A percentile compares a stretch with the other conserved stretches of the same genome.
Conservation (phyloP, 371 early-diverging fungal genomes). For the Syncephalastrum sp. region DNA sequence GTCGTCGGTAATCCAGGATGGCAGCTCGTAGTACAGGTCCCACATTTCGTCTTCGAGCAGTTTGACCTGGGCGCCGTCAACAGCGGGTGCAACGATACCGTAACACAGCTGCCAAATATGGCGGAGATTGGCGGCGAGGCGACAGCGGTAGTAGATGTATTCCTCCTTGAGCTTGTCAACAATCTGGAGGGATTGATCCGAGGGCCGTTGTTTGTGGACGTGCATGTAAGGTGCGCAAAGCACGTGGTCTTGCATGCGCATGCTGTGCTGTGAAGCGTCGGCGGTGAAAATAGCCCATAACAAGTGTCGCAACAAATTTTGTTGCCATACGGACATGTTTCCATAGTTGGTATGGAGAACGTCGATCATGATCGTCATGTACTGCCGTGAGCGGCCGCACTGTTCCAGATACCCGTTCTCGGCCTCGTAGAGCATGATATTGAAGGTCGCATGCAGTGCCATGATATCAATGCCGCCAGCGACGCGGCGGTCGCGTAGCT, state of each 20-base stretch:
- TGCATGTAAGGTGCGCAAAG: conserved; percentile 20
- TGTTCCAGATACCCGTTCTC: conserved; percentile 23
- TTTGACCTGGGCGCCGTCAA: conserved; percentile 22
- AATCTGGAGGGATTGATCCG: conserved; percentile 17
- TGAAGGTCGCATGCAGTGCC: conserved; percentile 23
- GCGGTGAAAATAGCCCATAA: conserved; percentile 27
- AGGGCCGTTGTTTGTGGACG: conserved; percentile 26
- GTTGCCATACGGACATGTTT: conserved; percentile 27
- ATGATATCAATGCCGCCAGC: conserved; percentile 19
- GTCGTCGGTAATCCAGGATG: conserved; percentile 17
- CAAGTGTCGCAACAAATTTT: conserved; percentile 22
- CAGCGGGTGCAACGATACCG: conserved; percentile 6
- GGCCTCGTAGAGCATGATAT: conserved; percentile 24
- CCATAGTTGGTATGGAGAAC: conserved; percentile 20
- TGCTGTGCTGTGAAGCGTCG: conserved; percentile 17
- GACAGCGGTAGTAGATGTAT: conserved; percentile 25
- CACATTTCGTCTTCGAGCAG: conserved; percentile 20
- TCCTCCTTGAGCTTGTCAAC: conserved; percentile 27
- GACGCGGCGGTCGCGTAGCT: conserved; percentile 13
- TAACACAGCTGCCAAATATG: conserved; percentile 20
- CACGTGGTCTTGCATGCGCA: conserved; percentile 23
- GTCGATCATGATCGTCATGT: conserved; percentile 27
- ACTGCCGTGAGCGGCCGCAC: conserved; percentile 18
- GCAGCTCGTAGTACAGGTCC: conserved; percentile 20
- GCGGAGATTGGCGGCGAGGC: conserved; percentile 18